Evolutionary conservation across 768 basidiomycete species (phyloP), one percentile per base, ranked within the genome.

Genomic region (Termitomyces sp.): DNA sequence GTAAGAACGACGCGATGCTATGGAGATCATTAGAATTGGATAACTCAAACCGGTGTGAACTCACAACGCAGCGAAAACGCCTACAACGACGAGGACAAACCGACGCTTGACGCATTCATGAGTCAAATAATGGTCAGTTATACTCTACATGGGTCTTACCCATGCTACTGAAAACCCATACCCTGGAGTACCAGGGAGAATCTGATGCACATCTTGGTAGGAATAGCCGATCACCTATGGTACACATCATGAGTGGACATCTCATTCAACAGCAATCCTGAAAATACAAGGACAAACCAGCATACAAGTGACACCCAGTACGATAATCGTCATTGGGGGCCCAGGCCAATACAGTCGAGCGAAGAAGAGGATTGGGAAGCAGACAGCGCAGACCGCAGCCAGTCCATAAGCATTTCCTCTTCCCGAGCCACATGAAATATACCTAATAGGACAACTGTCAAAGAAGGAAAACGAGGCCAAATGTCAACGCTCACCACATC

Each of bases 51-150:
- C 10, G 38, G 56, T 38, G 56, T 34, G 10, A 4, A 71, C 82
- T 64, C 71, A 88, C 91, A 90, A 92, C 2, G 93, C 93, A 14
- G 88, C 87, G 5, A 82, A 74, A 17, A 94, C 91, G 0, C 93
- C 93, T 9, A 77, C 77, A 1, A 82, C 75, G 1, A 94, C 92
- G 8, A 90, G 78, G 3, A 89, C 76, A 59, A 91, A 89, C 1
- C 90, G 85, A 52, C 77, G 78, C 88, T 89, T 42, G 31, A 20
- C 14, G 17, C 3, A 1, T 25, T 45, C 11, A 47, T 29, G 20
- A 32, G 40, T 14, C 2, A 5, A 9, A 11, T 9, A 29, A 12
- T 32, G 5, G 17, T 4, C 7, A 10, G 32, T 14, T 5, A 48
- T 31, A 4, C 3, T 34, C 2, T 15, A 42, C n/a, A 36, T 11